Conservation (phyloP, 257 asterid genomes). For the Lithospermum erythrorhizon region DNA sequence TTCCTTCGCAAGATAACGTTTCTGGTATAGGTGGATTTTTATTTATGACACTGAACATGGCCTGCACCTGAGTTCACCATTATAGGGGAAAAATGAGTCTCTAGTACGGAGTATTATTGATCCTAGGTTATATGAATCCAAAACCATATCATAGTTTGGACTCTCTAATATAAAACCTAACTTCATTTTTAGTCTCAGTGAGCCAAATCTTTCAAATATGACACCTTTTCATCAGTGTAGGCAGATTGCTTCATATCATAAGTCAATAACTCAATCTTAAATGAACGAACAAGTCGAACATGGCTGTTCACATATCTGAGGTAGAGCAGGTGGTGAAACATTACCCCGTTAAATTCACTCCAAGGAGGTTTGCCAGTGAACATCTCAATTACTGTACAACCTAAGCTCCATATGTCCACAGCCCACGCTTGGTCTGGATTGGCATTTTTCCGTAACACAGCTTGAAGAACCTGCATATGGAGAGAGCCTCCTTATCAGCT, state of each 20-base stretch:
- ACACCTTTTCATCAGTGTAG: not conserved
- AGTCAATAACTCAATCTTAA: no score
- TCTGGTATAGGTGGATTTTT: constrained; percentile 66
- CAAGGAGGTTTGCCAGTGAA: constrained; percentile 86
- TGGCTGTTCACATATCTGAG: no score
- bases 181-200: no score
- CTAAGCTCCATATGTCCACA: constrained; percentile 85
- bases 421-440: constrained; percentile 62
- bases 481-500: constrained; percentile 1
- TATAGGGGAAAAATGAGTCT: constrained; percentile 4
- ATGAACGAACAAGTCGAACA: no score
- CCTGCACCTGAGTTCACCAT: constrained; percentile 48
- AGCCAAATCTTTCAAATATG: no score
- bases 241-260: not conserved
- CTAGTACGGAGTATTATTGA: no score
- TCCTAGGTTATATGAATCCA: no score
- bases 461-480: constrained; percentile 57
- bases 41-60: constrained; percentile 76
- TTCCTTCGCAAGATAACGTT: constrained; percentile 56
- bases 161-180: no score
- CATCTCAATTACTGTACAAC: constrained; percentile 89
- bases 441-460: constrained; percentile 58
- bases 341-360: constrained; percentile 56
- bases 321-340: not conserved
- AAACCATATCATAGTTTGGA: no score